Evolutionary conservation across 2,329 filamentous ascomycete species (phyloP).

Genomic region (Dactylellina leptospora): DNA sequence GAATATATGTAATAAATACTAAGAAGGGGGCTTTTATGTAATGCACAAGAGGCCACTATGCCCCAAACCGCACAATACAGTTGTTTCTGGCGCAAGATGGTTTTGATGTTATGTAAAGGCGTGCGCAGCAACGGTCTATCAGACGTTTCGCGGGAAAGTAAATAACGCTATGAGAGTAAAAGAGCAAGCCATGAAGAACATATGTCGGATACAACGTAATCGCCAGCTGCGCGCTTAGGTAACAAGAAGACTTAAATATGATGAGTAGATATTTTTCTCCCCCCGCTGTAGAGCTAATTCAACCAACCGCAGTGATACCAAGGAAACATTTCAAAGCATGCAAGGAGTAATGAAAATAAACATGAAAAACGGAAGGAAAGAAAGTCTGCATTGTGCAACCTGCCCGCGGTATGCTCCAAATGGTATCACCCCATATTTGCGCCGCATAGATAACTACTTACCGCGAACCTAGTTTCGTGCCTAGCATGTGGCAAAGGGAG

Average conservation of each 20-base stretch:
- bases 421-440: constrained; percentile 25
- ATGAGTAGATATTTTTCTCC: constrained; percentile 10
- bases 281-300: too few species aligned
- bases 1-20: too few species aligned
- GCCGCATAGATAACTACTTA: constrained; percentile 15
- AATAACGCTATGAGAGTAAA: constrained; percentile 23
- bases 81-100: too few species aligned
- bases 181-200: constrained; percentile 14
- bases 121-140: constrained; percentile 45
- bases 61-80: too few species aligned
- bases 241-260: background rate
- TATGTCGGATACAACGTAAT: constrained; percentile 14
- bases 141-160: constrained; percentile 10
- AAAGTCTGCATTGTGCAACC: constrained; percentile 19
- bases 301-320: too few species aligned
- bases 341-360: constrained; percentile 13
- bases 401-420: constrained; percentile 49
- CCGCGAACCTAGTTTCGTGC: too few species aligned
- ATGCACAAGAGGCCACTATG: too few species aligned
- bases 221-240: constrained; percentile 11
- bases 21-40: too few species aligned
- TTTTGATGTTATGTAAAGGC: too few species aligned
- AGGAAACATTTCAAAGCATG: constrained; percentile 1
- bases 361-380: constrained; percentile 9
- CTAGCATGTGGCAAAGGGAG: too few species aligned